Evolutionary conservation across 768 basidiomycete species (phyloP), one percentile per base, ranked within the genome.

Genomic region (Leucogyrophana mollusca): DNA sequence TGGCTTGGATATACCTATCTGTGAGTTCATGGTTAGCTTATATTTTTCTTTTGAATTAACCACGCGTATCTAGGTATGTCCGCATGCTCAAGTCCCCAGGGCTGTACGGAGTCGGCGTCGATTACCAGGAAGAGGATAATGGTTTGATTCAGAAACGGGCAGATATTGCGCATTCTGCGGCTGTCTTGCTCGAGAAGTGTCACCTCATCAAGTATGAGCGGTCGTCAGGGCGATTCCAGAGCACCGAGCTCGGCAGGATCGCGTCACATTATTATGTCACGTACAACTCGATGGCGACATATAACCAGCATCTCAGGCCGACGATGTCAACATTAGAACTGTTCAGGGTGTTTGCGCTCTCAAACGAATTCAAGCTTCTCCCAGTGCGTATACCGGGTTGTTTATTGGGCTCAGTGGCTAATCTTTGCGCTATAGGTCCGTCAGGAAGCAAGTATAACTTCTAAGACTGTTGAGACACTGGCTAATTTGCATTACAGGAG

Each of bases 191-290:
- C 11, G 96, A 98, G 68, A 98, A 97, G 65, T 92, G 91, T 55
- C 85, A 88, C 53, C 80, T 99, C 18, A 70, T 98, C 74, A 94
- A 94, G 63, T 99, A 99, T 62, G 94, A 97, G 59, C 81, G 94
- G 3, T 71, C 83, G 2, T 80, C 84, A 1, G 95, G 95, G 5
- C 74, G 87, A 14, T 93, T 99, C 78, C 90, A 91, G 56, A 87
- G 86, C 53, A 94, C 93, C 3, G 95, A 97, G 61, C 77, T 97
- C 2, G 94, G 95, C 11, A 78, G 90, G 5, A 97, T 98, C 54
- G 93, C 94, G 0, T 94, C 90, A 9, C 87, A 97, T 62, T 97
- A 92, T 65, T 97, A 97, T 61, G 89, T 99, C 51, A 89, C 93
- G 0, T 87, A 97, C 65, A 84, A 83, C 56, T 95, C 92, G 46